phyloP scores from a whole-genome alignment of 345 rosid species.

The Rubroshorea leprosula region DNA sequence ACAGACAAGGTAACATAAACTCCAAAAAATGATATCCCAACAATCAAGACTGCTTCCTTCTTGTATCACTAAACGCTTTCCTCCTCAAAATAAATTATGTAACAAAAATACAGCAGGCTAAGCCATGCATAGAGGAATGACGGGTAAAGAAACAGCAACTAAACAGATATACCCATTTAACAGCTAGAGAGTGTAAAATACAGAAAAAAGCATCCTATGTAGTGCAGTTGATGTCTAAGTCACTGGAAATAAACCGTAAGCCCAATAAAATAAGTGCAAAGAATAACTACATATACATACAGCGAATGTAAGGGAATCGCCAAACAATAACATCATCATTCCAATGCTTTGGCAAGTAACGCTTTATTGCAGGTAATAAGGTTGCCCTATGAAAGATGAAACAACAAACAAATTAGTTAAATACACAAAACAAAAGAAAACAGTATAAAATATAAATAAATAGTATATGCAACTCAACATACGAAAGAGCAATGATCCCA shows the following conservation, averaged over 20 bases:
- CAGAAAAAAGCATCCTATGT: too few species aligned
- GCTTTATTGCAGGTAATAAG: conserved; percentile 67
- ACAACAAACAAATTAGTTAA: conserved; percentile 13
- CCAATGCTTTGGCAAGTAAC: conserved; percentile 74
- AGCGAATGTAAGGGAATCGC: conserved; percentile 72
- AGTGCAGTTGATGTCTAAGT: too few species aligned
- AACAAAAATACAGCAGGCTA: background rate
- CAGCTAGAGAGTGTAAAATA: too few species aligned
- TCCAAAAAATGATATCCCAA: too few species aligned
- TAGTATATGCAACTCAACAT: conserved; percentile 33
- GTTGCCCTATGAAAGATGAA: conserved; percentile 61
- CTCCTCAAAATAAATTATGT: background rate
- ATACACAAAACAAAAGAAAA: background rate
- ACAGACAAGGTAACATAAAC: too few species aligned
- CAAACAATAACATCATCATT: conserved; percentile 69
- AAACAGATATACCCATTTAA: background rate
- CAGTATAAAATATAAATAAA: background rate
- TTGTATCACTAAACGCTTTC: too few species aligned
- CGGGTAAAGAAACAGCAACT: background rate
- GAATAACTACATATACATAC: conserved; percentile 54
- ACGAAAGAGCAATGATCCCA: conserved; percentile 94
- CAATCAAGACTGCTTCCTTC: too few species aligned
- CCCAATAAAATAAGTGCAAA: background rate
- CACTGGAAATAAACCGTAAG: too few species aligned
- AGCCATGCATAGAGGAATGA: background rate